Conservation (phyloP, 345 rosid species). For the Stellera chamaejasme region DNA sequence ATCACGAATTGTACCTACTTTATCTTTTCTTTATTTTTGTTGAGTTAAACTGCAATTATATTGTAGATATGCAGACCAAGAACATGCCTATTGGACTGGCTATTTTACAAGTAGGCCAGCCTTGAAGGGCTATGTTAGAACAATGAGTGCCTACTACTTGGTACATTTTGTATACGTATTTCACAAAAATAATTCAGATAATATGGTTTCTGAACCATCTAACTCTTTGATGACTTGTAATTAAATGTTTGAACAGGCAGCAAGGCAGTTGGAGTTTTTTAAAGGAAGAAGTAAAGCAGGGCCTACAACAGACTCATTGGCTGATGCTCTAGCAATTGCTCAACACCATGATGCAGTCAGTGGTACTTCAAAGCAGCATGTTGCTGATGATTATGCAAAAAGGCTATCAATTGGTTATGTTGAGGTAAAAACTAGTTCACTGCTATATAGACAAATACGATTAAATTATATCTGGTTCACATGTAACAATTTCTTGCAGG, state of each 20-base stretch:
- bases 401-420: conserved; percentile 35
- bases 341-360: conserved; percentile 49
- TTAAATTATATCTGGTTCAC: not conserved
- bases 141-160: conserved; percentile 39
- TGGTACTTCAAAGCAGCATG: conserved; percentile 48
- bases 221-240: conserved; percentile 4
- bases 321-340: conserved; percentile 39
- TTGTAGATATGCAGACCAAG: conserved; percentile 40
- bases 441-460: not conserved
- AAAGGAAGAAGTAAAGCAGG: conserved; percentile 30
- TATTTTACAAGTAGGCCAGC: conserved; percentile 45
- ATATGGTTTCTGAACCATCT: not conserved
- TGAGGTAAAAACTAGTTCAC: conserved; percentile 21
- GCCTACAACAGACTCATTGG: conserved; percentile 31
- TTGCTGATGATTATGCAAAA: conserved; percentile 44
- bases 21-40: conserved; percentile 3
- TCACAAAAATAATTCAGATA: not conserved
- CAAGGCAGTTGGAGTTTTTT: conserved; percentile 42
- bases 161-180: conserved; percentile 17
- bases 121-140: conserved; percentile 39
- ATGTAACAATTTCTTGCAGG: conserved; percentile 19
- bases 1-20: not conserved
- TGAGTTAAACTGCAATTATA: not conserved
- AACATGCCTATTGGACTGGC: conserved; percentile 53
- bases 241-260: conserved; percentile 26